These are phyloP conservation scores for Pinus albicaulis DNA, from an alignment of 75 land plant genomes.

Conservation along the genomic window DNA sequence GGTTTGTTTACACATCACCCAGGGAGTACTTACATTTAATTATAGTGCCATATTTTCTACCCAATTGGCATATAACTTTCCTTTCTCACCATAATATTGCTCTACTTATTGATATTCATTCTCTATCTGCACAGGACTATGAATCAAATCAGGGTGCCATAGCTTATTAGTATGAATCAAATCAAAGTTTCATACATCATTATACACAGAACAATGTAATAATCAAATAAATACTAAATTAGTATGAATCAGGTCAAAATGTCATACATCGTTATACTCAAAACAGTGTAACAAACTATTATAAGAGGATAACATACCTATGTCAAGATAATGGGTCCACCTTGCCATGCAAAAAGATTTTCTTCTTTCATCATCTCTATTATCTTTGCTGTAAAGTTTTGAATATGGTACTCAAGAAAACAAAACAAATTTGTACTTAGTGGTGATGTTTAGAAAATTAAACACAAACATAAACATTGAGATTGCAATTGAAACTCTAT, in stretches of 20 bases:
- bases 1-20: constrained; percentile 75
- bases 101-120: constrained; percentile 66
- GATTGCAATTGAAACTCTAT: too few species aligned
- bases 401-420: constrained; percentile 56
- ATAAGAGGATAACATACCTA: constrained; percentile 44
- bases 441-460: too few species aligned
- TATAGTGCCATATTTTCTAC: constrained; percentile 53
- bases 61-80: constrained; percentile 57
- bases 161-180: neutral
- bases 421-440: neutral
- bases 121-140: constrained; percentile 46
- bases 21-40: constrained; percentile 34
- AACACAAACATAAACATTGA: too few species aligned
- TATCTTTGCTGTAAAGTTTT: constrained; percentile 54
- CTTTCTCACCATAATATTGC: constrained; percentile 35
- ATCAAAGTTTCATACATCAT: neutral
- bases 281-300: neutral
- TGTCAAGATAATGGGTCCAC: constrained; percentile 84
- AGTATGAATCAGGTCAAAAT: neutral
- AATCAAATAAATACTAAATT: neutral
- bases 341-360: constrained; percentile 73
- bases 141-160: neutral
- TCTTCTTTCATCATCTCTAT: constrained; percentile 79
- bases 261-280: too few species aligned
- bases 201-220: constrained; percentile 8